These are phyloP conservation scores for Lentinula boryana DNA, from an alignment of 768 basidiomycete species.

Conservation along the genomic window DNA sequence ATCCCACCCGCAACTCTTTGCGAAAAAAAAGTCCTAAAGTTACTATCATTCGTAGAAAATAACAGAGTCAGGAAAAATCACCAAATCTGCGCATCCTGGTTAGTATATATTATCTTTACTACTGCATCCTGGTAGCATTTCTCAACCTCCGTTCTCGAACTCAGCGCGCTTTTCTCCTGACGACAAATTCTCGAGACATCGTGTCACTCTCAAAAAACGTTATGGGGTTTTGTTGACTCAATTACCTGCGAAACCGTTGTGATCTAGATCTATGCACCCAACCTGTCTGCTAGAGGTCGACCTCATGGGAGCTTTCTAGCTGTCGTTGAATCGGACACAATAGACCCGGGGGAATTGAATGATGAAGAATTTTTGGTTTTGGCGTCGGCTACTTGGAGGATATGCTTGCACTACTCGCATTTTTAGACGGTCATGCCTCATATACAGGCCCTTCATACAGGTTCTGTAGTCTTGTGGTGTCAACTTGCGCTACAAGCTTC, in stretches of 20 bases:
- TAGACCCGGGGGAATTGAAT: not conserved
- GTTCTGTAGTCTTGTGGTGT: too few relatives aligned
- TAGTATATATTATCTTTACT: slow-evolving; percentile 14
- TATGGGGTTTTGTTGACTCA: slow-evolving; percentile 87
- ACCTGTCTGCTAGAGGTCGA: not conserved
- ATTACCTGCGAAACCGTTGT: slow-evolving; percentile 84
- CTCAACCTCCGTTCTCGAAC: not conserved
- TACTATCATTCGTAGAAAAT: slow-evolving; percentile 56
- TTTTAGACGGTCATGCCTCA: too few relatives aligned
- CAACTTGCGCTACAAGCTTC: too few relatives aligned
- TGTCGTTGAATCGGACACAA: not conserved
- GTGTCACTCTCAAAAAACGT: slow-evolving; percentile 95
- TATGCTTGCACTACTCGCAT: too few relatives aligned
- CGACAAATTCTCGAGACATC: slow-evolving; percentile 97
- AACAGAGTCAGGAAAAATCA: slow-evolving; percentile 73
- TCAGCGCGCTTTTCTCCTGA: slow-evolving; percentile 97
- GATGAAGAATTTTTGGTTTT: not conserved
- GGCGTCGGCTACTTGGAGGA: not conserved
- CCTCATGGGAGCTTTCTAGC: not conserved
- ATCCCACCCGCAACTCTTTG: not conserved
- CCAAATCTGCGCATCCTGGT: slow-evolving; percentile 98
- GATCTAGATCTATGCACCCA: not conserved
- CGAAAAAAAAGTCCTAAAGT: not conserved
- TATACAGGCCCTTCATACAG: too few relatives aligned
- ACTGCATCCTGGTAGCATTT: not conserved